Evolutionary conservation across 768 basidiomycete species (phyloP), one percentile per base, ranked within the genome.

Genomic region (Pleurotus salmoneostramineus): DNA sequence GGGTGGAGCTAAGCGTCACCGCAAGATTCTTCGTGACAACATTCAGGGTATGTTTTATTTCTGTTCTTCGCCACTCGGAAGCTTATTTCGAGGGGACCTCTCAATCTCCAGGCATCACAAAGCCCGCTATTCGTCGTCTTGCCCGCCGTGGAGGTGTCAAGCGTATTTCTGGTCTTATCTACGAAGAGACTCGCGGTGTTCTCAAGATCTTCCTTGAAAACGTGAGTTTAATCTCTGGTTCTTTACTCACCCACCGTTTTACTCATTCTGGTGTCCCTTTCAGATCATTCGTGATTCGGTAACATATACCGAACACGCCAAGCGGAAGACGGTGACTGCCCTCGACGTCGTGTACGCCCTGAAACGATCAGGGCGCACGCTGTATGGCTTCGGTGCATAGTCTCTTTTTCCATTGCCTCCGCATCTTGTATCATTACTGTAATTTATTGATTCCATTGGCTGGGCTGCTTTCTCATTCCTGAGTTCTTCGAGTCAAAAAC

Each of bases 81-180:
- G 10, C 2, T 27, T 42, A 7, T 15, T 21, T 21, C 55, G 0
- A 27, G 21, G 21, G 21, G 21, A 1, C 21, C 21, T 27, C 21
- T 27, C 21, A 27, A 71, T 36, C 32, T 36, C 34, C 47, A 82
- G 85, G 86, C 74, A 89, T 89, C 72, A 89, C 87, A 59, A 89
- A 89, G 78, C 88, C 88, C 64, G 87, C 82, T 69, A 83, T 93
- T 70, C 89, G 89, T 76, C 90, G 91, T 79, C 88, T 93, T 60
- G 91, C 91, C 44, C 89, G 91, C 68, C 87, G 91, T 82, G 91
- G 92, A 68, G 92, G 92, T 84, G 91, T 94, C 64, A 94, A 93
- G 79, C 88, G 88, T 87, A 89, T 91, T 67, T 88, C 85, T 44
- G 88, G 88, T 60, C 79, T 91, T 59, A 91, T 93, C 71, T 93